Evolutionary conservation across 305 asterid genomes (phyloP).

Genomic region (Withania somnifera): DNA sequence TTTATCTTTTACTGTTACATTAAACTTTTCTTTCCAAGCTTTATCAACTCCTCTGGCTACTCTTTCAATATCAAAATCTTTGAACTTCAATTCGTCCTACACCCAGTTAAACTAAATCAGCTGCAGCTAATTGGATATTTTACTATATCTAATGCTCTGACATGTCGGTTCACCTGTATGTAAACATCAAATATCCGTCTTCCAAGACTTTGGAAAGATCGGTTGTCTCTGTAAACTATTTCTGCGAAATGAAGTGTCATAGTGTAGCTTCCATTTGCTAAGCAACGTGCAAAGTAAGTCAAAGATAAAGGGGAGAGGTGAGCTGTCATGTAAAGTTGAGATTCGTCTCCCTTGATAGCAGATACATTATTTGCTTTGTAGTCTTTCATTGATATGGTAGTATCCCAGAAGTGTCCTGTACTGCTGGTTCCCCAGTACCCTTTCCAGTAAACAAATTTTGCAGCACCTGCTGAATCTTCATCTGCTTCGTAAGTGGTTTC

Average conservation of each 20-base stretch:
- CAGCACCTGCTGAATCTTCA: constrained; percentile 19
- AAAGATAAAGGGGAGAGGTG: constrained; percentile 45
- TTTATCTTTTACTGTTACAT: constrained; percentile 16
- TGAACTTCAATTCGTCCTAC: constrained; percentile 31
- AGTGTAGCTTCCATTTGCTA: constrained; percentile 54
- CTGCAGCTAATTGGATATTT: neutral
- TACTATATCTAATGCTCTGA: neutral
- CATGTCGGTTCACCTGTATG: constrained; percentile 31
- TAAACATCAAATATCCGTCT: constrained; percentile 60
- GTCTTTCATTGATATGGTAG: neutral
- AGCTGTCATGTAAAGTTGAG: constrained; percentile 40
- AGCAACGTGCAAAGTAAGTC: constrained; percentile 56
- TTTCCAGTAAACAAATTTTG: constrained; percentile 12
- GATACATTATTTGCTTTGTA: constrained; percentile 26
- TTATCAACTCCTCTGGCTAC: constrained; percentile 40
- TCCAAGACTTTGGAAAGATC: constrained; percentile 48
- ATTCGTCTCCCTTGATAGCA: constrained; percentile 23
- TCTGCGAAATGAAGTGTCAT: constrained; percentile 64
- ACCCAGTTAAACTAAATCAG: neutral
- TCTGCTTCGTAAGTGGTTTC: constrained; percentile 25
- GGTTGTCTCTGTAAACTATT: constrained; percentile 35
- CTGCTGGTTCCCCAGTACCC: constrained; percentile 48
- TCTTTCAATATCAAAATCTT: constrained; percentile 39
- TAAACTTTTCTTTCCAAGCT: constrained; percentile 7
- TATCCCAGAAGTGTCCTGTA: constrained; percentile 37